Conservation (phyloP, 345 rosid genomes). For the Sapria himalayana region DNA sequence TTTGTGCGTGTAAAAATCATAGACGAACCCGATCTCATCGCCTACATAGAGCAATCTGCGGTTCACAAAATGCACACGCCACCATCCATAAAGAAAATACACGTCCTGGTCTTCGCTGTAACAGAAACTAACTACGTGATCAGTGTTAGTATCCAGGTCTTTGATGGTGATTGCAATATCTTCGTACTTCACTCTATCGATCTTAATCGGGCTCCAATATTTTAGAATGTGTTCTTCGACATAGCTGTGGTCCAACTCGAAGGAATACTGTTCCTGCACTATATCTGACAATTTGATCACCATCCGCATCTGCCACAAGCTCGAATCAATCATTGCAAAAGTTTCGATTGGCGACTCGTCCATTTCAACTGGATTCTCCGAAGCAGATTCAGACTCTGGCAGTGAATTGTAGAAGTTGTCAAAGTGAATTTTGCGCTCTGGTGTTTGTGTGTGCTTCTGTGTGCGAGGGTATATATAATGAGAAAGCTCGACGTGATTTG, state of each 20-base stretch:
- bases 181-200: background rate
- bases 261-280: too few species aligned
- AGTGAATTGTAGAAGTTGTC: too few species aligned
- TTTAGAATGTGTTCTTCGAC: background rate
- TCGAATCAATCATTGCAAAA: too few species aligned
- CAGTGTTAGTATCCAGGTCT: background rate
- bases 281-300: too few species aligned
- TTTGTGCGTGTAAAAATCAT: background rate
- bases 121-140: background rate
- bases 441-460: too few species aligned
- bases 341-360: too few species aligned
- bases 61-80: background rate
- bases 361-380: too few species aligned
- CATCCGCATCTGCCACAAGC: too few species aligned
- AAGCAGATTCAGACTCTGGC: too few species aligned
- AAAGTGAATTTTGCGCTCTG: too few species aligned
- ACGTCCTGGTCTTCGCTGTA: background rate
- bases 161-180: background rate
- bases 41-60: background rate
- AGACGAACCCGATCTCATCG: constrained; percentile 1
- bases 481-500: too few species aligned
- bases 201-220: background rate
- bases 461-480: too few species aligned
- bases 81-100: constrained; percentile 1
- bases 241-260: background rate